Base-by-base conservation (phyloP, 129 eudicot species). In the Mikania micrantha region DNA sequence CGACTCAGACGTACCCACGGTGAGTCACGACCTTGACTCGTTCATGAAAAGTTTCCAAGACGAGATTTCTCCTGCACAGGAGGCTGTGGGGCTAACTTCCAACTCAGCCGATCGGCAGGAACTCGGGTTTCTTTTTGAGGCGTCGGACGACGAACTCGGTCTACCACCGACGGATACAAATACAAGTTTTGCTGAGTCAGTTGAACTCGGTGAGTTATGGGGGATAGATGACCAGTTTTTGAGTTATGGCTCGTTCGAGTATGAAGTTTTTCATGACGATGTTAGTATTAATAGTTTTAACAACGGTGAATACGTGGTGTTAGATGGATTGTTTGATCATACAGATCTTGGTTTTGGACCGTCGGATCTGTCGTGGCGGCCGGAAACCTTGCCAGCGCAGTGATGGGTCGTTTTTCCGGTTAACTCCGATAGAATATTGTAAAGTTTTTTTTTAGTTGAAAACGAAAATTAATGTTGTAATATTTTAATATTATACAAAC, bases 321-420 rank as follows among this genome's bases (percentile, higher is more conserved):
- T 87, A 19, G 97, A 91, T 62, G 97, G 97, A 24, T 35, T 91
- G 67, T 87, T 87, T 70, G 97, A 91, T 79, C 73, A 87, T 70
- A 78, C 95, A 49, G 97, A 90, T 83, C 24, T 78, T 17, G 90
- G 81, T 56, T 87, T 87, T 70, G 95, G 92, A 58, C 74, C 87
- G 47, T 61, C 74, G 31, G 95, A 87, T 67, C 60, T 80, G 70
- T 17, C 58, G n/a, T 87, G 88, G 87, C 69, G 80, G 62, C 72
- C 95, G 61, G 91, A 90, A 63, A 70, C 88, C 6, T 45, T 83
- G 38, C 97, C 90, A 53, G 95, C 90, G 3, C 79, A 64, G 70
- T 83, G 84, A 79, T 64, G 40, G 7, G 13, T 12, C 34, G 19
- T 67, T 52, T 52, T 54, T 29, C 41, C 45, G 64, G 44, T 53